A percentile compares a stretch with the other conserved stretches of the same genome.
Conservation (phyloP, 257 asterid genomes). For the Solanum chaucha region DNA sequence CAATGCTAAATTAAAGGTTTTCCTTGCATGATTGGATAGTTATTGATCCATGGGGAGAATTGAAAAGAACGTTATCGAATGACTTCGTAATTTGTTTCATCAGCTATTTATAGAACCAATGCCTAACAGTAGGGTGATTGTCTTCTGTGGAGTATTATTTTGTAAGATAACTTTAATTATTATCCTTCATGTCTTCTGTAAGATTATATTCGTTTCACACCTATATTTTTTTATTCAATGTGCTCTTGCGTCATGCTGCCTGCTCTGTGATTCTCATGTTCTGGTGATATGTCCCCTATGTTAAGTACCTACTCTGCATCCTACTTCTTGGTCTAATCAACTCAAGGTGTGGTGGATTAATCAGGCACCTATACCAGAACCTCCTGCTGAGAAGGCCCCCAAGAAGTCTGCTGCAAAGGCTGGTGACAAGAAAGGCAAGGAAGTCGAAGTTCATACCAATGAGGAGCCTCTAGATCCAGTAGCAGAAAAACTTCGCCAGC, state of each 20-base stretch:
- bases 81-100: not conserved
- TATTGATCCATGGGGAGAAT: not conserved
- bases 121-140: not conserved
- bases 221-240: not conserved
- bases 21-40: not conserved
- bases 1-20: not conserved
- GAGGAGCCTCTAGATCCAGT: conserved; percentile 71
- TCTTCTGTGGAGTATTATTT: not conserved
- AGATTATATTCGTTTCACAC: not conserved
- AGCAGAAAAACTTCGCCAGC: conserved; percentile 89
- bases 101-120: not conserved
- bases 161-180: not conserved
- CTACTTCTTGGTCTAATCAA: not conserved
- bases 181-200: not conserved
- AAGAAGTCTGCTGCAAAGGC: conserved; percentile 53
- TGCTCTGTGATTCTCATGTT: not conserved
- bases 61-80: not conserved
- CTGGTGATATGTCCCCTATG: not conserved
- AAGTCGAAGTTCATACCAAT: conserved; percentile 24
- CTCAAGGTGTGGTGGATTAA: not conserved
- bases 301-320: not conserved
- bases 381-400: conserved; percentile 49
- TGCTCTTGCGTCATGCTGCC: not conserved
- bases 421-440: conserved; percentile 53
- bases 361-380: conserved; percentile 61